Percentiles rank a stretch among this genome's conserved stretches.
phyloP scores from a whole-genome alignment of 2,329 filamentous ascomycete genomes.

The Shiraia sp. region DNA sequence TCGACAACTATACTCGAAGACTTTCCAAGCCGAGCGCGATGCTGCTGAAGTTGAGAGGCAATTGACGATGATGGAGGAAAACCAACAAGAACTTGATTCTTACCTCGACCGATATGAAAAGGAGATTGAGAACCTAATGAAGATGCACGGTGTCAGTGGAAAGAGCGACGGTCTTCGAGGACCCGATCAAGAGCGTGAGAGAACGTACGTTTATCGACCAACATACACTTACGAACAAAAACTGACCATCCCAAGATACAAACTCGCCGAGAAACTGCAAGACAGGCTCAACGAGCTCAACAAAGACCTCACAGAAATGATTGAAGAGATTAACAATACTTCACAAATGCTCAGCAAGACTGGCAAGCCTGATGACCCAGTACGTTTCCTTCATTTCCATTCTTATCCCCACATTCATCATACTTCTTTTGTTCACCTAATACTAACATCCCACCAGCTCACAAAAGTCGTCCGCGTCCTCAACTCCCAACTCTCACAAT shows the following conservation, averaged over 20 bases:
- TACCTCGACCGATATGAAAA: conserved; percentile 91
- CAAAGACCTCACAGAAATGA: conserved; percentile 91
- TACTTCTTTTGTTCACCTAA: background rate
- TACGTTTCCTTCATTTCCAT: conserved; percentile 13
- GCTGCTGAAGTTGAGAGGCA: conserved; percentile 94
- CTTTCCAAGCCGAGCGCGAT: conserved; percentile 90
- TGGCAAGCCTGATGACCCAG: conserved; percentile 64
- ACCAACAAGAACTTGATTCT: conserved; percentile 85
- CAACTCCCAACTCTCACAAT: conserved; percentile 86
- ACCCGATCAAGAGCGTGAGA: conserved; percentile 92
- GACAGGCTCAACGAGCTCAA: conserved; percentile 92
- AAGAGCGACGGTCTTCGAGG: conserved; percentile 75
- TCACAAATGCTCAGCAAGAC: conserved; percentile 89
- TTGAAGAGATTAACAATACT: conserved; percentile 95
- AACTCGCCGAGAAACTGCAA: conserved; percentile 89
- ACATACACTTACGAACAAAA: background rate
- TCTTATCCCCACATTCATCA: background rate
- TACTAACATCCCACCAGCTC: conserved; percentile 59
- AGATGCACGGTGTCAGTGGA: conserved; percentile 72
- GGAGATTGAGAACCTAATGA: conserved; percentile 88
- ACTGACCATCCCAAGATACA: conserved; percentile 59
- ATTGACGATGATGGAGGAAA: conserved; percentile 83
- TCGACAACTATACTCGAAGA: conserved; percentile 86
- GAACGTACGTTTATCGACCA: conserved; percentile 63
- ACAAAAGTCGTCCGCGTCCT: conserved; percentile 95